Percentiles rank a stretch among this genome's conserved stretches.
These are phyloP conservation scores for Botrytis hyacinthi DNA, from an alignment of 2,329 filamentous ascomycete genomes.

Conservation along the genomic window DNA sequence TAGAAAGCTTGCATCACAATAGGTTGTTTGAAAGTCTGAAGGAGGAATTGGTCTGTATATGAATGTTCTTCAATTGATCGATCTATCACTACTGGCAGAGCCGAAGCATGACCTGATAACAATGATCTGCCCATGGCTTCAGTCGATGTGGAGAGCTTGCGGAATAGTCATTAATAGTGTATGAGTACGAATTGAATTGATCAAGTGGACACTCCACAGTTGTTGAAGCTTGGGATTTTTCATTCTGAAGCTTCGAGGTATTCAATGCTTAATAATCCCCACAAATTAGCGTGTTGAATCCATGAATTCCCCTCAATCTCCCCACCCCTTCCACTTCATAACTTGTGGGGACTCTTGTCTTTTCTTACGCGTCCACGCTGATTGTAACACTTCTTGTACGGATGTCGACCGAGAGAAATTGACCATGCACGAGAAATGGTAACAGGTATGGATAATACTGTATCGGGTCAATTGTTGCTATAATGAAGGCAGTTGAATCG, in stretches of 20 bases:
- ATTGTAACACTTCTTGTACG: not conserved
- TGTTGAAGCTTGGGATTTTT: slow-evolving; percentile 11
- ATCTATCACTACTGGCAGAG: slow-evolving; percentile 4
- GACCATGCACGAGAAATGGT: not conserved
- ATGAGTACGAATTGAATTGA: not conserved
- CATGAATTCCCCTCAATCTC: slow-evolving; percentile 6
- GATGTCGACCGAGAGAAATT: not conserved
- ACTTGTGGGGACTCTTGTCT: not conserved
- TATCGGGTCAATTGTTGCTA: not conserved
- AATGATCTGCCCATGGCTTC: slow-evolving; percentile 1
- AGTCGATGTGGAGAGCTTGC: slow-evolving; percentile 13
- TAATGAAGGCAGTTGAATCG: not conserved
- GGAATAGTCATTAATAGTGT: not conserved
- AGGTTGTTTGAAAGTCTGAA: not conserved
- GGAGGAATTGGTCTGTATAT: slow-evolving; percentile 4
- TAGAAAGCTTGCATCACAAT: slow-evolving; percentile 13
- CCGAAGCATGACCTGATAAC: not conserved
- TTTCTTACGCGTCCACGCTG: not conserved
- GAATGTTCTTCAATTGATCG: slow-evolving; percentile 8
- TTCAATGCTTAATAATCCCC: slow-evolving; percentile 1
- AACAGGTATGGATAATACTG: not conserved
- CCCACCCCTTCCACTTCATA: slow-evolving; percentile 10
- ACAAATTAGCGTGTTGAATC: slow-evolving; percentile 1
- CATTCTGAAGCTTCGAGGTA: not conserved
- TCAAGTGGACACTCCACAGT: not conserved